These are phyloP conservation scores for Auriscalpium vulgare DNA, from an alignment of 768 basidiomycete species.

Conservation along the genomic window DNA sequence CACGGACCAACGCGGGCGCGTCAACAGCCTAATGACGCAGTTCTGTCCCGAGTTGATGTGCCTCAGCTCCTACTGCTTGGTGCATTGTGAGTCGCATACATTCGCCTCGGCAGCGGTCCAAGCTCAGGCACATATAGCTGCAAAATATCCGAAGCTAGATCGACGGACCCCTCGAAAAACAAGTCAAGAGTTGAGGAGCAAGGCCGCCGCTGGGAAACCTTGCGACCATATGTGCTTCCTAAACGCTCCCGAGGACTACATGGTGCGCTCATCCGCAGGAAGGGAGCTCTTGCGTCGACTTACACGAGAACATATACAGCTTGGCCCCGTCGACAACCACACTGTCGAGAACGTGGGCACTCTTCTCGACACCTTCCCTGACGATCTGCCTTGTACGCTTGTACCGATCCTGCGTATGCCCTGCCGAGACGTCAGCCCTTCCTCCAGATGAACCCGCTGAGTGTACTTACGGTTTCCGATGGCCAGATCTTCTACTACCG, in stretches of 20 bases:
- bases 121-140: background rate
- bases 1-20: no score
- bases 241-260: background rate
- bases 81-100: no score
- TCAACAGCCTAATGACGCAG: no score
- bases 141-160: background rate
- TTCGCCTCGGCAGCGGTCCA: no score
- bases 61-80: no score
- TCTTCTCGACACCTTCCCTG: constrained; percentile 35
- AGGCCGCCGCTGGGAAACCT: background rate
- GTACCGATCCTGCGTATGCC: constrained; percentile 47
- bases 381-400: constrained; percentile 45
- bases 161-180: background rate
- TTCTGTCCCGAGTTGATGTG: no score
- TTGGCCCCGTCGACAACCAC: constrained; percentile 27
- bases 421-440: constrained; percentile 44
- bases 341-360: constrained; percentile 33
- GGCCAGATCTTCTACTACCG: background rate
- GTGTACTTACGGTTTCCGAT: background rate
- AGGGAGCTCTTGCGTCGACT: constrained; percentile 11
- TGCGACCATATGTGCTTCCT: background rate
- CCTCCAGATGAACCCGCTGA: no score
- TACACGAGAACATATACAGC: constrained; percentile 6
- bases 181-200: background rate
- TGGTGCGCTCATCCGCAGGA: background rate